phyloP scores from a whole-genome alignment of 768 basidiomycete species.

The Suillus subalutaceus region DNA sequence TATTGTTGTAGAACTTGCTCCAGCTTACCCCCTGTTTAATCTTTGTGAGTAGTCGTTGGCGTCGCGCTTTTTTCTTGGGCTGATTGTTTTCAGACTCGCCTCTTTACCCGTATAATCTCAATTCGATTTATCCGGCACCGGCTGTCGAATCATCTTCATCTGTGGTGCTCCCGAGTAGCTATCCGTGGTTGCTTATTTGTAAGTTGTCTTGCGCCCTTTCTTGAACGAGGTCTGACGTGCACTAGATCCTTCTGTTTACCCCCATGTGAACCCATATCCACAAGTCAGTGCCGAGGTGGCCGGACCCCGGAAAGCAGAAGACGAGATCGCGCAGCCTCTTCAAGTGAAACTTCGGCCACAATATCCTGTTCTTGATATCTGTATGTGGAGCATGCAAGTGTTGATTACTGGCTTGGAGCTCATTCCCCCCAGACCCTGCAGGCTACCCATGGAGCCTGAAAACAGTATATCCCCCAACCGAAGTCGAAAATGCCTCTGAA shows the following conservation, averaged over 20 bases:
- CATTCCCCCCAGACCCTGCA: slow-evolving; percentile 17
- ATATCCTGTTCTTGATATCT: slow-evolving; percentile 36
- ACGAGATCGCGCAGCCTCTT: slow-evolving; percentile 1
- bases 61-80: background rate
- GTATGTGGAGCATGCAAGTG: slow-evolving; percentile 27
- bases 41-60: slow-evolving; percentile 35
- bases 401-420: slow-evolving; percentile 1
- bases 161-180: slow-evolving; percentile 22
- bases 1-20: slow-evolving; percentile 14
- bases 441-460: slow-evolving; percentile 33
- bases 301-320: slow-evolving; percentile 9
- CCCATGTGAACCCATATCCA: slow-evolving; percentile 22
- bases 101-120: slow-evolving; percentile 44
- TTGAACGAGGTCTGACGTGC: slow-evolving; percentile 11
- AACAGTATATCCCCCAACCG: slow-evolving; percentile 25
- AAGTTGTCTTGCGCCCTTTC: slow-evolving; percentile 13
- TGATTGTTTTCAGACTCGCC: slow-evolving; percentile 34
- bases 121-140: slow-evolving; percentile 37
- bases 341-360: slow-evolving; percentile 17
- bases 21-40: slow-evolving; percentile 25
- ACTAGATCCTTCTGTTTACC: slow-evolving; percentile 28
- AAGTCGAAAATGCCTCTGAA: slow-evolving; percentile 3
- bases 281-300: slow-evolving; percentile 10
- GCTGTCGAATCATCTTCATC: slow-evolving; percentile 10
- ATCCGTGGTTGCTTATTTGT: slow-evolving; percentile 45